Evolutionary conservation across 495 filamentous ascomycete genomes (phyloP).

Genomic region (Penicillium silybi): DNA sequence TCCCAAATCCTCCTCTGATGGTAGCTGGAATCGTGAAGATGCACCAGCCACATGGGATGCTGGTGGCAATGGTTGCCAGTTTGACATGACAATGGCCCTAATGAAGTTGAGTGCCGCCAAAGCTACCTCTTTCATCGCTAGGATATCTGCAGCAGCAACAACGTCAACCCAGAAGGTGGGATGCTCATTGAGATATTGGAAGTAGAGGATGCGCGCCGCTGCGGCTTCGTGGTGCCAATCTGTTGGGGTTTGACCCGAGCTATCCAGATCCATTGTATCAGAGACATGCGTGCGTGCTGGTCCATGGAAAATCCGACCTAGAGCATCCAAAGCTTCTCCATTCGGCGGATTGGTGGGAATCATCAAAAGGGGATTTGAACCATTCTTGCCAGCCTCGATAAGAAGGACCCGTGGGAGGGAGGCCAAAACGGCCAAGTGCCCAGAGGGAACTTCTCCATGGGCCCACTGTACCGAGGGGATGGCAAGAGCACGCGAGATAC

Average conservation of each 20-base stretch:
- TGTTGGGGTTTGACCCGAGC: conserved; percentile 34
- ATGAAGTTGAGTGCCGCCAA: conserved; percentile 54
- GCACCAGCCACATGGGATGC: conserved; percentile 12
- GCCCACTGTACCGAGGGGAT: conserved; percentile 49
- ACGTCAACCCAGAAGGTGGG: conserved; percentile 50
- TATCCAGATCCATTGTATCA: conserved; percentile 30
- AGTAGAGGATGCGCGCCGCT: conserved; percentile 56
- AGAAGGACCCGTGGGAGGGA: conserved; percentile 54
- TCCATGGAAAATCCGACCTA: conserved; percentile 55
- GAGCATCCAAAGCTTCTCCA: conserved; percentile 49
- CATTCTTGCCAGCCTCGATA: conserved; percentile 44
- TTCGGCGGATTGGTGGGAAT: conserved; percentile 50
- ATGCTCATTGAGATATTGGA: conserved; percentile 48
- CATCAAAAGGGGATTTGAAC: conserved; percentile 42
- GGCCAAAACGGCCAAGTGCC: conserved; percentile 54
- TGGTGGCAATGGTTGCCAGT: conserved; percentile 44
- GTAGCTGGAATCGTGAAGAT: conserved; percentile 37
- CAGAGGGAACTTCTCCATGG: conserved; percentile 45
- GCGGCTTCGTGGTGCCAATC: conserved; percentile 44
- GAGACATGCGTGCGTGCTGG: conserved; percentile 28
- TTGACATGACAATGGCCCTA: conserved; percentile 49
- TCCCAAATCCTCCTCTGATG: conserved; percentile 39
- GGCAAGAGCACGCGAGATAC: conserved; percentile 40
- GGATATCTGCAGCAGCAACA: conserved; percentile 49
- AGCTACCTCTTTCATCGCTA: conserved; percentile 57